phyloP scores from a whole-genome alignment of 1,284 basidiomycete genomes.

The Ustilago bromivora region DNA sequence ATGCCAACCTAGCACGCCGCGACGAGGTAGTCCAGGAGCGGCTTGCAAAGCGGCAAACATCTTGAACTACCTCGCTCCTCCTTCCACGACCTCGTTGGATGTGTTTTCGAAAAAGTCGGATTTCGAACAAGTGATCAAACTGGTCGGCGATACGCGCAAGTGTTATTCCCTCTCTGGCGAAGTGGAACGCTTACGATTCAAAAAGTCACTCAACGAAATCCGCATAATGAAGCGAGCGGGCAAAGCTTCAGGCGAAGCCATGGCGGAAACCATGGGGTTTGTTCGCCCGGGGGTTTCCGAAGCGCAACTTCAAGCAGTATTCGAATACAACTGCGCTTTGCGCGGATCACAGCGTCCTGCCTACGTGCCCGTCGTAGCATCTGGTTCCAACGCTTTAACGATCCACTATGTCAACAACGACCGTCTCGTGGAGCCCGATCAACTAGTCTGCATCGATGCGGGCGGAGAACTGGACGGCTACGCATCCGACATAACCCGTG shows the following conservation, averaged over 20 bases:
- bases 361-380: conserved; percentile 68
- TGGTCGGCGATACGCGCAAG: conserved; percentile 61
- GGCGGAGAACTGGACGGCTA: conserved; percentile 78
- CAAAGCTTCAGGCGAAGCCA: conserved; percentile 58
- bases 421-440: conserved; percentile 36
- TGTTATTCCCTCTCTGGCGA: conserved; percentile 59
- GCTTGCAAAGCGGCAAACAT: conserved; percentile 41
- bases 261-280: conserved; percentile 65
- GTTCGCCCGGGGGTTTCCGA: conserved; percentile 52
- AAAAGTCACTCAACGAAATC: conserved; percentile 64
- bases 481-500: conserved; percentile 95
- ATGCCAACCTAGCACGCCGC: conserved; percentile 51
- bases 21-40: conserved; percentile 28
- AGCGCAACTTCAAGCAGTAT: conserved; percentile 61
- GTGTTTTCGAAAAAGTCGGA: conserved; percentile 64
- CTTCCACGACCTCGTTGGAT: conserved; percentile 59
- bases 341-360: conserved; percentile 64
- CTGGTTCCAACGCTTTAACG: conserved; percentile 60
- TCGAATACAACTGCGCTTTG: conserved; percentile 62
- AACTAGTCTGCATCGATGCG: conserved; percentile 67
- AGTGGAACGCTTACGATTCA: conserved; percentile 60
- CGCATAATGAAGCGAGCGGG: conserved; percentile 66
- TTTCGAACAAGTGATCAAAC: conserved; percentile 63
- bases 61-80: conserved; percentile 65
- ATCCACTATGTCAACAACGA: conserved; percentile 68